Percentiles rank a stretch among this genome's conserved stretches.
Evolutionary conservation across 352 stramenopile species (phyloP).

Genomic region (Phytophthora citrophthora): DNA sequence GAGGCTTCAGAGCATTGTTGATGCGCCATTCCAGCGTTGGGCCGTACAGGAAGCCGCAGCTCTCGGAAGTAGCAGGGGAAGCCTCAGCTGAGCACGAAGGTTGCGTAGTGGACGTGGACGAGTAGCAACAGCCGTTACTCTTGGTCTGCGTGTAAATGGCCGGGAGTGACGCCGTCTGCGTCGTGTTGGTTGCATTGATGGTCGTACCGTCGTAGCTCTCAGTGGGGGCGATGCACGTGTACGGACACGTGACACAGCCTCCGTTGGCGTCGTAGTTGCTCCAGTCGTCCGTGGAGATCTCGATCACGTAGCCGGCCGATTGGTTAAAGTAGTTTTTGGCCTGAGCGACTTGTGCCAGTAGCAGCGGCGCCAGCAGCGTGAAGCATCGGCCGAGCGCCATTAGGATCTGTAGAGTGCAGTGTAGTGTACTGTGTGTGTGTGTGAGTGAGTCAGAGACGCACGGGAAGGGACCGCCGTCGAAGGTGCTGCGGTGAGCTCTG

Average conservation of each 20-base stretch:
- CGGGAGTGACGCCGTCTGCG: slow-evolving; percentile 68
- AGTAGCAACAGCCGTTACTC: slow-evolving; percentile 87
- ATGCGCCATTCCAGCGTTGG: slow-evolving; percentile 88
- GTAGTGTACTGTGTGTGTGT: slow-evolving; percentile 1
- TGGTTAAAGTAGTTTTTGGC: slow-evolving; percentile 73
- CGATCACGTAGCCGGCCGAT: slow-evolving; percentile 67
- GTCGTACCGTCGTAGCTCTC: slow-evolving; percentile 78
- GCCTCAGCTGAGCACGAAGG: slow-evolving; percentile 71
- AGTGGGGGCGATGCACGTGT: slow-evolving; percentile 80
- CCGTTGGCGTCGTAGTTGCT: slow-evolving; percentile 85
- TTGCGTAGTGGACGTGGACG: slow-evolving; percentile 54
- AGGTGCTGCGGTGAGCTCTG: slow-evolving; percentile 24
- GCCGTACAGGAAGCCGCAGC: slow-evolving; percentile 85
- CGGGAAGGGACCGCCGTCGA: slow-evolving; percentile 16
- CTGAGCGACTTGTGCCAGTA: slow-evolving; percentile 30
- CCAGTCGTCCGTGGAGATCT: slow-evolving; percentile 78
- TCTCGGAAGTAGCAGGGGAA: slow-evolving; percentile 61
- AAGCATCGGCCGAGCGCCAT: slow-evolving; percentile 16
- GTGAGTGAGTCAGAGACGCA: background rate
- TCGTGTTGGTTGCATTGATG: slow-evolving; percentile 84
- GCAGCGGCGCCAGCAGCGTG: slow-evolving; percentile 13
- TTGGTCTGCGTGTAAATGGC: slow-evolving; percentile 72
- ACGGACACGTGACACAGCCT: slow-evolving; percentile 87
- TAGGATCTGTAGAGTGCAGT: too few species aligned
- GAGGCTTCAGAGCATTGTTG: slow-evolving; percentile 56